A percentile compares a stretch with the other conserved stretches of the same genome.
These are phyloP conservation scores for Coemansia sp. DNA, from an alignment of 192 early-diverging fungal genomes.

Conservation along the genomic window DNA sequence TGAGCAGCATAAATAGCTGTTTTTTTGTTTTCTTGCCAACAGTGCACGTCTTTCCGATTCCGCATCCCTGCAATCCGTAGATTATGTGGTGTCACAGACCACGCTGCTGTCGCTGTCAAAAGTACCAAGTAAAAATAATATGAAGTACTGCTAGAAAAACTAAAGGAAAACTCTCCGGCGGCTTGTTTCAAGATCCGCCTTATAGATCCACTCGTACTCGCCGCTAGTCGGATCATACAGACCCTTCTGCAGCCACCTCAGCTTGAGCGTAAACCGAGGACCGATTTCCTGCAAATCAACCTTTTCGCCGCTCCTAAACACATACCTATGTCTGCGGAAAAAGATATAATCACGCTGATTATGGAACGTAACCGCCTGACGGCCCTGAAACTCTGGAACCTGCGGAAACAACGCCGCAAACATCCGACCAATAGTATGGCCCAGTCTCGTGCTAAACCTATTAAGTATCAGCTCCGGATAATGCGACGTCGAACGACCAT, in stretches of 20 bases:
- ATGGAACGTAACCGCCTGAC: constrained; percentile 95
- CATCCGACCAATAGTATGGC: constrained; percentile 94
- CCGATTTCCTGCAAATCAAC: constrained; percentile 94
- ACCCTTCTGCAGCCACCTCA: constrained; percentile 94
- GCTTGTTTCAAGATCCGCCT: constrained; percentile 89
- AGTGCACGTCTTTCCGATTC: no score
- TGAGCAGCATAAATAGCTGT: no score
- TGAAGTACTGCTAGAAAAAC: constrained; percentile 11
- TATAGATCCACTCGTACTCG: constrained; percentile 97
- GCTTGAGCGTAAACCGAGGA: constrained; percentile 90
- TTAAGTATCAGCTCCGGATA: constrained; percentile 97
- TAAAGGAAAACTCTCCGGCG: constrained; percentile 83
- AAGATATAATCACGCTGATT: constrained; percentile 99
- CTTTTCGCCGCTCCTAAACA: constrained; percentile 77
- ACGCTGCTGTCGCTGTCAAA: no score
- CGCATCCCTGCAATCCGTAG: no score
- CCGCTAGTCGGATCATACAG: constrained; percentile 86
- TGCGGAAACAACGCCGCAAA: constrained; percentile 97
- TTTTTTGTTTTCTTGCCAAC: no score
- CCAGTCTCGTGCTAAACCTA: constrained; percentile 94
- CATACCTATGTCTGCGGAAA: constrained; percentile 95
- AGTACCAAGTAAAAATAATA: constrained; percentile 8
- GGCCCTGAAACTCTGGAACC: constrained; percentile 91
- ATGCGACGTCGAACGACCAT: constrained; percentile 75
- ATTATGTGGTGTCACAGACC: no score